phyloP scores from a whole-genome alignment of 331 rosid genomes.

The Cucumis variabilis region DNA sequence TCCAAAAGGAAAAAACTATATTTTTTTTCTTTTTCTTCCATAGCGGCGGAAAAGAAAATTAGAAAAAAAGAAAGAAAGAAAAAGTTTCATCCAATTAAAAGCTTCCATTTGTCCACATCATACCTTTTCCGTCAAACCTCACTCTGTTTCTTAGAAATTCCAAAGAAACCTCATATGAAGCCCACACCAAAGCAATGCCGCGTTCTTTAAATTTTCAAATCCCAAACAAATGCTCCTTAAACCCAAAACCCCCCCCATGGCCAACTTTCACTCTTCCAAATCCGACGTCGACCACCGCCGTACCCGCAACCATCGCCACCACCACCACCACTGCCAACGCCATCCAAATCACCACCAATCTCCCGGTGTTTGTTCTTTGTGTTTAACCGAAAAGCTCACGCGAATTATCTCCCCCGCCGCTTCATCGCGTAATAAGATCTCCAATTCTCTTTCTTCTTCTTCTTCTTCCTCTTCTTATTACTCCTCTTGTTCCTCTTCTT shows the following conservation, averaged over 20 bases:
- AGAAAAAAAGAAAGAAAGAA: neutral
- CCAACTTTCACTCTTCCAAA: neutral
- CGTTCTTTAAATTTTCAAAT: constrained; percentile 20
- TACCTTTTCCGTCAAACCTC: constrained; percentile 23
- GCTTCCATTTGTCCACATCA: neutral
- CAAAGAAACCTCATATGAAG: constrained; percentile 18
- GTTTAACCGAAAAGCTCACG: constrained; percentile 29
- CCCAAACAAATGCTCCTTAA: too few relatives aligned
- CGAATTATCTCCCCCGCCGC: neutral
- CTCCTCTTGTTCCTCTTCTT: constrained; percentile 24
- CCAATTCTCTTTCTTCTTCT: constrained; percentile 22
- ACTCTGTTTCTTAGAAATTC: constrained; percentile 17
- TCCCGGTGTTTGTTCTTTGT: constrained; percentile 34
- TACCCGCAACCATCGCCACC: neutral
- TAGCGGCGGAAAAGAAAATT: neutral
- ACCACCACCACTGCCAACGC: neutral
- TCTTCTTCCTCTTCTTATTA: neutral
- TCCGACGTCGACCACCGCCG: neutral
- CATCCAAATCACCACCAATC: constrained; percentile 33
- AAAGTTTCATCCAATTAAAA: neutral
- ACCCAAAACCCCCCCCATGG: neutral
- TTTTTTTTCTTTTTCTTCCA: neutral
- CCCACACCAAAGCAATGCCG: neutral
- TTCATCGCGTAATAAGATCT: neutral
- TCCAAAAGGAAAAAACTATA: neutral